phyloP scores from a whole-genome alignment of 345 rosid species.

The Euphorbia pulcherrima region DNA sequence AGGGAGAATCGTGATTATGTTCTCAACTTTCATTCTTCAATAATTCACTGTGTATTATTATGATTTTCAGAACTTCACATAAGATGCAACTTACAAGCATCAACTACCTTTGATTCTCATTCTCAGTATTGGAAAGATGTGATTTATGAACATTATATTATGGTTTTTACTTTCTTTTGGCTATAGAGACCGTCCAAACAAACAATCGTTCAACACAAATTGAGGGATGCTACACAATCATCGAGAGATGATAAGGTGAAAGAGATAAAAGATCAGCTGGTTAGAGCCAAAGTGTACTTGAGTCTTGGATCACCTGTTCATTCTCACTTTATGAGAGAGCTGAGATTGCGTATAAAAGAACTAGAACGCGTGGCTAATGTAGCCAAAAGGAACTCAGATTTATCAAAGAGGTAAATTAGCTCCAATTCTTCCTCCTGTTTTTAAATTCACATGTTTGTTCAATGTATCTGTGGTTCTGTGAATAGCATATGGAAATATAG shows the following conservation, averaged over 20 bases:
- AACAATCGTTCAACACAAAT: conserved; percentile 24
- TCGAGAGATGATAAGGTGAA: conserved; percentile 53
- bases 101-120: neutral
- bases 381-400: conserved; percentile 60
- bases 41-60: neutral
- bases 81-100: neutral
- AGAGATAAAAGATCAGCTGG: conserved; percentile 72
- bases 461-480: neutral
- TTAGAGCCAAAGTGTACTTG: conserved; percentile 75
- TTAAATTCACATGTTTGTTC: neutral
- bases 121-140: neutral
- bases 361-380: conserved; percentile 60
- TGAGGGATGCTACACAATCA: conserved; percentile 19
- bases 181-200: conserved; percentile 39
- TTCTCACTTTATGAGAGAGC: conserved; percentile 66
- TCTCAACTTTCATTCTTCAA: neutral
- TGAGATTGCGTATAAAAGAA: conserved; percentile 64
- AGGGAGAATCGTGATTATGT: neutral
- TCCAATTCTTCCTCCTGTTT: neutral
- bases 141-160: neutral
- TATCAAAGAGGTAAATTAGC: conserved; percentile 61
- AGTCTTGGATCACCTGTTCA: conserved; percentile 56
- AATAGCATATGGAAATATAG: neutral
- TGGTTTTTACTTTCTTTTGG: conserved; percentile 14
- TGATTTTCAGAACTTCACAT: neutral